Base-by-base conservation (phyloP, 169 alveolate species). In the Babesia ovata region DNA sequence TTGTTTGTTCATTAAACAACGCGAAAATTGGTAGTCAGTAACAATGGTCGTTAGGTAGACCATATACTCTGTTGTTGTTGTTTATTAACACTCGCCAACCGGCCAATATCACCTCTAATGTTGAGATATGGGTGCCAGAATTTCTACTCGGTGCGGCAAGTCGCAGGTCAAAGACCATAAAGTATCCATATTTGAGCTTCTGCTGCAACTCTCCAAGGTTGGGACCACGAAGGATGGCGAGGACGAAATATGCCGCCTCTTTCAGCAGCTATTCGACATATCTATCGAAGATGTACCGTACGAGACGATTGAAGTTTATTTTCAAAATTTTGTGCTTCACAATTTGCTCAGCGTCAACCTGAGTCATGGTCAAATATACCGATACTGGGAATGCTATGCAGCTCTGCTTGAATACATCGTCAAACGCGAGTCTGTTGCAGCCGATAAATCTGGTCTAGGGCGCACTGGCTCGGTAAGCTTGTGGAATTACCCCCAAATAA, bases 381-480 rank as follows among this genome's bases (percentile, higher is more conserved):
- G 58, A 13, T 67, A 67, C 76, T 67, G 76, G 76, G 65, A 67
- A 17, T 44, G 63, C 10, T 67, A 52, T 45, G 36, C 65, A 10
- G 29, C 16, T 6, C 26, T 50, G 11, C 56, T 67, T 22, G 65
- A 54, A 53, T 53, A 67, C 28, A 53, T 67, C 17, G 42, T 67
- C 29, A 36, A 53, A 9, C n/a, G 44, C 12, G 76, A 67, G 24
- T 21, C 50, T 1, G 50, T 10, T 10, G 50, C 50, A 17, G 14
- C 50, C 4, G 19, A 45, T 16, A 8, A 16, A 17, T 13, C 1
- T 17, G 19, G 10, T 17, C 4, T 4, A 16, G 19, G 10, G 1
- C 19, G n/a, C 19, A 4, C n/a, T 16, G 50, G 14, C 50, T 45
- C 19, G n/a, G n/a, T 10, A 10, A 45, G 50, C 50, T 45, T 45